Percentiles rank a stretch among this genome's conserved stretches.
Conservation (phyloP, 2,329 filamentous ascomycete species). For the Fusarium nematophilum region DNA sequence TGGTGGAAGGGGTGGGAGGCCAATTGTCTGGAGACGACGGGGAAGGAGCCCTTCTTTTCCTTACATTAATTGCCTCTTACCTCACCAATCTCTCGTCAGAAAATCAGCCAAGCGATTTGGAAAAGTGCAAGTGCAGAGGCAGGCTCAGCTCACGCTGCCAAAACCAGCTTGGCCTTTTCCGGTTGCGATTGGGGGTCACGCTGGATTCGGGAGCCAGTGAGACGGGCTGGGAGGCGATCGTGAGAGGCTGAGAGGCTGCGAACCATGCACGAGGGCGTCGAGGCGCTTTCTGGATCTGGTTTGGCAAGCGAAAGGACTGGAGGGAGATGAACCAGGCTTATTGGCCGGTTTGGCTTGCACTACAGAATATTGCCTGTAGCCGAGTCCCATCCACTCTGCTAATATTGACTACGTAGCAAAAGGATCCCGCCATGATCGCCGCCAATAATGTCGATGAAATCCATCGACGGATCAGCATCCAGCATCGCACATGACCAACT, state of each 20-base stretch:
- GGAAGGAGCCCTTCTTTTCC: conserved; percentile 26
- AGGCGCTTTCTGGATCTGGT: conserved; percentile 2
- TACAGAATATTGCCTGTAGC: conserved; percentile 24
- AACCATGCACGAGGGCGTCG: conserved; percentile 22
- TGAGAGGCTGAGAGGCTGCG: conserved; percentile 27
- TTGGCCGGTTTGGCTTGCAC: conserved; percentile 23
- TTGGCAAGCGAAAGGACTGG: not conserved
- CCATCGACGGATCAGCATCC: not conserved
- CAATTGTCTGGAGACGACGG: conserved; percentile 30
- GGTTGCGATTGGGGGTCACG: conserved; percentile 19
- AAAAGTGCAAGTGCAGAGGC: conserved; percentile 9
- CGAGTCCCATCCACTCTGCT: too few relatives aligned
- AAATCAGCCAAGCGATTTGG: conserved; percentile 13
- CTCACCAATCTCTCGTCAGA: conserved; percentile 31
- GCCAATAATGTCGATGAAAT: not conserved
- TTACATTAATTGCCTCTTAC: conserved; percentile 27
- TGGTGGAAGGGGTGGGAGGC: conserved; percentile 29
- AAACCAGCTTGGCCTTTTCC: conserved; percentile 21
- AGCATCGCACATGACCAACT: not conserved
- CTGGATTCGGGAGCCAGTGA: conserved; percentile 20
- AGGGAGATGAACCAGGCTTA: conserved; percentile 10
- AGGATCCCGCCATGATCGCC: conserved; percentile 22
- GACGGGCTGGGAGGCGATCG: conserved; percentile 23
- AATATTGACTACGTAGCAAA: conserved; percentile 1
- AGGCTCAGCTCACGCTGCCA: conserved; percentile 3